Evolutionary conservation across 306 rosid species (phyloP), one percentile per base, ranked within the genome.

Genomic region (Luffa aegyptiaca): DNA sequence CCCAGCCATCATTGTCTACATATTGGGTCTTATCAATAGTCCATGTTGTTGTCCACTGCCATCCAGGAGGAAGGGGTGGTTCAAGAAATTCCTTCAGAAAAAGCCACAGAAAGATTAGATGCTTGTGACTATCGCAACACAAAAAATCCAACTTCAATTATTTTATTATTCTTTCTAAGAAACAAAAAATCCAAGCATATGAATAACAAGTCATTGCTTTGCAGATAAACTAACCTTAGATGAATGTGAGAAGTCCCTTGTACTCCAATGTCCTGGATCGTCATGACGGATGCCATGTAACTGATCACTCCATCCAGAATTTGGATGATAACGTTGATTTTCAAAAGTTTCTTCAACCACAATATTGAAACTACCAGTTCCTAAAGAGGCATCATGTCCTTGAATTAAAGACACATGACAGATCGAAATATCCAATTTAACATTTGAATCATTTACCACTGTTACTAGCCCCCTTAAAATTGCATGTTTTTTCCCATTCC

Each of bases 401-500:
- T 58, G 84, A 69, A 81, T 70, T 9, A 55, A 70, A 78, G 97
- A 88, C 58, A 83, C 85, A 68, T 73, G 87, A 26, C 91, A 84
- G 10, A 91, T 82, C 13, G 87, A 87, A 82, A 93, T 79, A 82
- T 85, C 89, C 85, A 95, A 82, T 45, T 74, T 77, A 79, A 91
- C 80, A 88, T 93, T 90, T 39, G 97, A 89, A 80, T 95, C 99
- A 87, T 95, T 95, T 80, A 90, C 89, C 37, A 92, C 87, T 21
- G 90, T 92, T 46, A 90, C 92, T 80, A 93, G 97, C 87, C 99
- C 90, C 84, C 99, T 88, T 84, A 95, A 89, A 77, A 90, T 85
- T 55, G 83, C 99, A 88, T 95, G 93, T 70, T 95, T 95, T 90
- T 88, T 95, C 80, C 99, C 97, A 87, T 93, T 93, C 87, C 86